Percentiles rank a stretch among this genome's conserved stretches.
Evolutionary conservation across 2,329 filamentous ascomycete species (phyloP).

Genomic region (Neofusicoccum parvum): DNA sequence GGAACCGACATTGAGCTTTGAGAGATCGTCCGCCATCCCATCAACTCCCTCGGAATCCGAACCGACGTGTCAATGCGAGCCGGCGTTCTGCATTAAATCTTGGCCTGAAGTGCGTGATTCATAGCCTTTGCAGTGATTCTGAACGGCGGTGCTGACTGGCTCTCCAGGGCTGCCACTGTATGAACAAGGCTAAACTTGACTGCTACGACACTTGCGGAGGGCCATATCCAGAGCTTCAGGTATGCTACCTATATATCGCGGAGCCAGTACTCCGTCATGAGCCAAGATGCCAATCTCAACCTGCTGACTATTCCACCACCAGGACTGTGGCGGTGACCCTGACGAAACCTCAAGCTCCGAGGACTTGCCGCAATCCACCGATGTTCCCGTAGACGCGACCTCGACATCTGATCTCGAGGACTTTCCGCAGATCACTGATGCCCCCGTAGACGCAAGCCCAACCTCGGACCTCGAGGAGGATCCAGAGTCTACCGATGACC

Average conservation of each 20-base stretch:
- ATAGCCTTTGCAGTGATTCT: not conserved
- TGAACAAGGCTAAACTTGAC: not conserved
- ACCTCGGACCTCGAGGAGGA: not conserved
- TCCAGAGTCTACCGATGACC: not conserved
- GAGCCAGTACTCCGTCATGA: too few species aligned
- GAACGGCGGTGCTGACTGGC: not conserved
- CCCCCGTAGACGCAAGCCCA: not conserved
- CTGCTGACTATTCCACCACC: not conserved
- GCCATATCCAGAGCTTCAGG: not conserved
- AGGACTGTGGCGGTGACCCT: not conserved
- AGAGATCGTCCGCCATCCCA: not conserved
- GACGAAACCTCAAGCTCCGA: too few species aligned
- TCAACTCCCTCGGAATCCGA: not conserved
- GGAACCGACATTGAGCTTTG: not conserved
- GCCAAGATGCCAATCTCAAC: too few species aligned
- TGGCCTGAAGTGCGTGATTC: not conserved
- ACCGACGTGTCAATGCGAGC: not conserved
- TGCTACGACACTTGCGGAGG: constrained; percentile 10
- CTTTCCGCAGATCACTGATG: not conserved
- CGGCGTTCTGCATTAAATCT: not conserved
- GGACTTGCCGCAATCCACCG: too few species aligned
- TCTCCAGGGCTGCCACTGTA: not conserved
- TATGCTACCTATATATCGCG: not conserved
- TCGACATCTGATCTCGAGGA: not conserved
- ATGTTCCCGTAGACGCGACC: not conserved